phyloP scores from a whole-genome alignment of 2,329 filamentous ascomycete species.

The Alternaria sp. region DNA sequence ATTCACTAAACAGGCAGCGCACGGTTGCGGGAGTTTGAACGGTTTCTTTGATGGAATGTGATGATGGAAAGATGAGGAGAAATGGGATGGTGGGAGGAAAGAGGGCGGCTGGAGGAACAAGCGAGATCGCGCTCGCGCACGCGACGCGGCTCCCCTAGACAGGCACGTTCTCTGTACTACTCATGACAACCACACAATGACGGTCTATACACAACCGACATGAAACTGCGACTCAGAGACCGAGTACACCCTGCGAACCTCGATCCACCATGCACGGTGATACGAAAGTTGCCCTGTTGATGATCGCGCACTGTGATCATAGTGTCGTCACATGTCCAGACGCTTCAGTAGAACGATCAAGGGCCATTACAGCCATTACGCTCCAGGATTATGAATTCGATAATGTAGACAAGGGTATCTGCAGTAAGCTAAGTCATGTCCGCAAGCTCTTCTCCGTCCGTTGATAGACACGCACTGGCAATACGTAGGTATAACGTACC shows the following conservation, averaged over 20 bases:
- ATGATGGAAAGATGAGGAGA: background rate
- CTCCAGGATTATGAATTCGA: background rate
- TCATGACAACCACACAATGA: background rate
- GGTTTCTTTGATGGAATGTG: background rate
- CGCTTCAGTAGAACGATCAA: background rate
- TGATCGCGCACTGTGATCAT: background rate
- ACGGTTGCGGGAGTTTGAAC: background rate
- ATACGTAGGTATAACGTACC: background rate
- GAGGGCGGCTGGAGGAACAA: background rate
- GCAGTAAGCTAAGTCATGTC: background rate
- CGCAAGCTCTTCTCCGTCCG: background rate
- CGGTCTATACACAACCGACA: background rate
- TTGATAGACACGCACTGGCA: background rate
- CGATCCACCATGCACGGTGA: background rate
- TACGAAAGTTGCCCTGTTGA: background rate
- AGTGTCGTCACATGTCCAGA: background rate
- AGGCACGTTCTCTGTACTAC: background rate
- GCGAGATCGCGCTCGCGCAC: slow-evolving; percentile 1
- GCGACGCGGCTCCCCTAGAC: background rate
- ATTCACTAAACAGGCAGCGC: background rate
- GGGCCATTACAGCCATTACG: background rate
- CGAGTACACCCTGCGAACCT: background rate
- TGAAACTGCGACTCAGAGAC: too few species aligned
- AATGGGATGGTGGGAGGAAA: background rate
- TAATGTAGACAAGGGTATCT: background rate